A percentile compares a stretch with the other conserved stretches of the same genome.
Conservation (phyloP, 495 filamentous ascomycete genomes). For the Penicillium robsamsonii region DNA sequence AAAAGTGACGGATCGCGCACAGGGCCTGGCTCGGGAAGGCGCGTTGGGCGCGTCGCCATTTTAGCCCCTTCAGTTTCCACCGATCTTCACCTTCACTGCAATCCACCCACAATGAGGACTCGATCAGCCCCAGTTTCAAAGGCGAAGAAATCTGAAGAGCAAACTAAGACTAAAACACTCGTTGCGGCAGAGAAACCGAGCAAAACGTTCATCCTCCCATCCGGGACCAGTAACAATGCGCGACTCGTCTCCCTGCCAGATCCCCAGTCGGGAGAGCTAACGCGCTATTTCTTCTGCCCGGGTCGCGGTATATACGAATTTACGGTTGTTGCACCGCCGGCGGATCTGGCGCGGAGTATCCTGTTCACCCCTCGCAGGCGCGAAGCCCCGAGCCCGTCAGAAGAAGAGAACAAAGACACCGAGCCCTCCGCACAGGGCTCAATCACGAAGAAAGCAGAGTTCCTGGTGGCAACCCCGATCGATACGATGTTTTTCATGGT, state of each 20-base stretch:
- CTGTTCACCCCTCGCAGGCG: constrained; percentile 27
- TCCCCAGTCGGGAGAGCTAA: constrained; percentile 63
- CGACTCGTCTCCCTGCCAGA: constrained; percentile 76
- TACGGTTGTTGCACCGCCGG: constrained; percentile 66
- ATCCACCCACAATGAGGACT: constrained; percentile 21
- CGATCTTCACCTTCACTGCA: background rate
- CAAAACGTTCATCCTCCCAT: constrained; percentile 79
- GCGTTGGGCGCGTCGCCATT: constrained; percentile 30
- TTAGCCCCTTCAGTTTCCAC: constrained; percentile 17
- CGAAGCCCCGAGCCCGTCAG: constrained; percentile 7
- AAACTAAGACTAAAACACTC: constrained; percentile 17
- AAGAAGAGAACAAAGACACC: constrained; percentile 12
- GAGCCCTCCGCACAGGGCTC: constrained; percentile 15
- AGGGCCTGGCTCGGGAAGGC: constrained; percentile 22
- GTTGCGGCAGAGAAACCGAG: constrained; percentile 46
- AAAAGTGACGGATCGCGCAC: constrained; percentile 25
- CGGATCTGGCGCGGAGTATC: constrained; percentile 34
- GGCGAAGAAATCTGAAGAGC: constrained; percentile 10
- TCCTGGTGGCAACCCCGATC: constrained; percentile 79
- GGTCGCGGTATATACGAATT: constrained; percentile 81
- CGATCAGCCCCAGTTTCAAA: constrained; percentile 33
- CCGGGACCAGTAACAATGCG: constrained; percentile 57
- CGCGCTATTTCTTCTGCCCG: constrained; percentile 79
- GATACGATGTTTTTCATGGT: constrained; percentile 84
- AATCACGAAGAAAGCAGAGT: constrained; percentile 58